Conservation (phyloP, 1,284 basidiomycete species). For the Boletus sp. region DNA sequence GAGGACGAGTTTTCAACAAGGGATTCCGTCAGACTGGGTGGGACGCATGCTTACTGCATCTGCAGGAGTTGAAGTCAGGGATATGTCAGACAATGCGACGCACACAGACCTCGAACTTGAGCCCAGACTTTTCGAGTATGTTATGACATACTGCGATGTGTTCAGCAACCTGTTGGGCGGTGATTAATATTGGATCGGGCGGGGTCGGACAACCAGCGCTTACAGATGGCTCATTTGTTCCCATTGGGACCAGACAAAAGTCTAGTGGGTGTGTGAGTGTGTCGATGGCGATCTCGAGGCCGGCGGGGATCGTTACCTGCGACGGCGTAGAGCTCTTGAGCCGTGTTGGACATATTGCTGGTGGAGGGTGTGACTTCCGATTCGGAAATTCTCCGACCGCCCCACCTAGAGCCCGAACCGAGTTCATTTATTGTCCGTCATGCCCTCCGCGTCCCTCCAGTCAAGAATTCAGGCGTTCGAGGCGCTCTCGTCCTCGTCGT, state of each 20-base stretch:
- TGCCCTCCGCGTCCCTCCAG: conserved; percentile 55
- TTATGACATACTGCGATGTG: conserved; percentile 78
- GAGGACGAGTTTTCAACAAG: conserved; percentile 10
- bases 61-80: conserved; percentile 29
- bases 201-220: neutral
- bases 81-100: conserved; percentile 2
- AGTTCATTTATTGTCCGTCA: conserved; percentile 22
- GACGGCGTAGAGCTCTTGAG: conserved; percentile 59
- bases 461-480: conserved; percentile 61
- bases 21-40: conserved; percentile 6
- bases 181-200: neutral
- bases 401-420: neutral
- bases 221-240: conserved; percentile 70
- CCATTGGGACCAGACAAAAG: conserved; percentile 83
- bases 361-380: neutral
- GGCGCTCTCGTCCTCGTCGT: conserved; percentile 24
- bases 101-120: conserved; percentile 70
- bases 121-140: conserved; percentile 76
- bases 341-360: conserved; percentile 27
- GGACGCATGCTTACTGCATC: conserved; percentile 64
- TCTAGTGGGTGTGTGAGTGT: conserved; percentile 43
- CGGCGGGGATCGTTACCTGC: conserved; percentile 43
- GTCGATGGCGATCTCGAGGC: neutral
- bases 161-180: conserved; percentile 54
- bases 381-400: neutral